These are phyloP conservation scores for Akebia trifoliata DNA, from an alignment of 164 flowering plant genomes.

Conservation along the genomic window DNA sequence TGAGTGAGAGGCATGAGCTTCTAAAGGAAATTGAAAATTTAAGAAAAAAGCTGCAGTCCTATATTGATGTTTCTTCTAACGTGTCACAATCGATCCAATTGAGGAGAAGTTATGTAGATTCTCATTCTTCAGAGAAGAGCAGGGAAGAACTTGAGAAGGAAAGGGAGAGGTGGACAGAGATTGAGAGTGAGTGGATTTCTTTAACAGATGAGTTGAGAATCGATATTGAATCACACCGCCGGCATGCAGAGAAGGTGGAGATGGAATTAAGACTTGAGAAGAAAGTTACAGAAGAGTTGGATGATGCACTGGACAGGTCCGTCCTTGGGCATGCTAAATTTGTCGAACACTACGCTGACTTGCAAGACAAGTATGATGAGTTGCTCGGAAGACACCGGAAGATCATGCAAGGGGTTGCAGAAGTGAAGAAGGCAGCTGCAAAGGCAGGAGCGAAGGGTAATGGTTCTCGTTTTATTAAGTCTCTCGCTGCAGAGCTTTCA, in stretches of 20 bases:
- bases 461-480: slow-evolving; percentile 62
- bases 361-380: slow-evolving; percentile 80
- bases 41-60: slow-evolving; percentile 49
- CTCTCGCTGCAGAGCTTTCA: slow-evolving; percentile 89
- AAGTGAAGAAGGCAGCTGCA: slow-evolving; percentile 79
- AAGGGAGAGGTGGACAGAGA: slow-evolving; percentile 86
- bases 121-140: slow-evolving; percentile 12
- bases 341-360: slow-evolving; percentile 84
- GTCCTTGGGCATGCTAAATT: slow-evolving; percentile 78
- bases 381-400: slow-evolving; percentile 57
- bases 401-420: slow-evolving; percentile 79
- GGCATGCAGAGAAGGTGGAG: slow-evolving; percentile 66
- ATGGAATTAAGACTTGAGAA: slow-evolving; percentile 67
- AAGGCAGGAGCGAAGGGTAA: slow-evolving; percentile 73
- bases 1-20: slow-evolving; percentile 66
- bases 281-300: slow-evolving; percentile 71
- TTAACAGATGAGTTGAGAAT: slow-evolving; percentile 86
- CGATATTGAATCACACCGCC: slow-evolving; percentile 65
- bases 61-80: slow-evolving; percentile 28
- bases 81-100: slow-evolving; percentile 45
- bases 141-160: slow-evolving; percentile 71
- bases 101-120: slow-evolving; percentile 32
- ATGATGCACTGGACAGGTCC: slow-evolving; percentile 78
- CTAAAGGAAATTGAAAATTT: slow-evolving; percentile 63
- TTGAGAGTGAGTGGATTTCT: slow-evolving; percentile 97